Base-by-base conservation (phyloP, 176 grass and related monocot species). In the Miscanthus lutarioriparius region DNA sequence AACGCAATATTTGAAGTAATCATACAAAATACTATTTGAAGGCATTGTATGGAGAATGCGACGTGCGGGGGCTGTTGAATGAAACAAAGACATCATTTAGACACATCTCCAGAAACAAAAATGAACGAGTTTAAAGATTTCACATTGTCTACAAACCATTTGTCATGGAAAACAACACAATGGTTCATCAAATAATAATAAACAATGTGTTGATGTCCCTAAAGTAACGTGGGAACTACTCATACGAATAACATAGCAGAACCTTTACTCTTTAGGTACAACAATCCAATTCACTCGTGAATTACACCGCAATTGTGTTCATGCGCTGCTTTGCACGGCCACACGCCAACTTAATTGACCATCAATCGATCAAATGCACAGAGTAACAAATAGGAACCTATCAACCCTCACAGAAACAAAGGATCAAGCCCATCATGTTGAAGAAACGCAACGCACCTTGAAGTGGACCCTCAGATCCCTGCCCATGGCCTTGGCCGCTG, bases 391-490 rank as follows among this genome's bases (percentile, higher is more conserved):
- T 8, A n/a, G 9, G 7, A 58, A 58, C 20, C 20, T 10, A 58
- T 2, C 54, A 58, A n/a, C 7, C 54, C 54, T 58, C 54, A 58
- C 20, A 1, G 20, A 58, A 58, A n/a, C 54, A n/a, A 58, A 53
- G 0, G 7, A 35, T 35, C 33, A 35, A 35, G 4, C 33, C 33
- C 33, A 35, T 4, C 33, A 35, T 35, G 33, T 39, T 70, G 9
- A 19, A 22, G 47, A 63, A 83, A 75, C 49, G 36, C 41, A 94
- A 75, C 66, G 49, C 41, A 97, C 92, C 92, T 94, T 97, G 82
- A 94, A 97, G 80, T 97, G 94, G 69, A 94, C 92, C 80, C 94
- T 92, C 73, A 92, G 83, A 85, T 97, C 94, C 56, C 77, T 91
- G 30, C 94, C 88, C 88, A 92, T 91, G 49, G 94, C 90, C 89